Base-by-base conservation (phyloP, 176 grass and related monocot species). In the Carex scoparia region DNA sequence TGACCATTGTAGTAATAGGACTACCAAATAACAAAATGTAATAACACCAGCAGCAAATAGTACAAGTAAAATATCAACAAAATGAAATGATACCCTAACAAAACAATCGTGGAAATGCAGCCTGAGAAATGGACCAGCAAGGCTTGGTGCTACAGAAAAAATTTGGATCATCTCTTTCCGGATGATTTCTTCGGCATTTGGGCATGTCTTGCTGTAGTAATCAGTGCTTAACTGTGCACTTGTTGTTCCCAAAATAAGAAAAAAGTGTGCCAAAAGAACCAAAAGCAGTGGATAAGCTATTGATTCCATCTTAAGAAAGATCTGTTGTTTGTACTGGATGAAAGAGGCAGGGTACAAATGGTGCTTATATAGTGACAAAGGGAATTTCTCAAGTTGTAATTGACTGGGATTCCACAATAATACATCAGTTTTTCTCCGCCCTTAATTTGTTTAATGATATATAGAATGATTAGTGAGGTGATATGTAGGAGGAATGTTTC, bases 51-150 rank as follows among this genome's bases (percentile, higher is more conserved):
- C 10, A 56, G 31, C 23, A 33, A 54, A 79, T 10, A n/a, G 42
- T 79, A 4, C 1, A 78, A 55, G 14, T 63, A 10, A 49, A 78
- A 78, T 65, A 18, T 31, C 15, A 23, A 60, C 10, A 37, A 61
- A 31, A 13, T 31, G 64, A 87, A 16, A 51, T 31, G 15, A 69
- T 85, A 89, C 87, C 87, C 63, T 37, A 48, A 85, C 58, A 23
- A 96, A 90, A 86, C 89, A 96, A 80, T 96, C 94, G 0, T 89
- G 89, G 86, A 92, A 93, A 84, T 93, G 90, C 51, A 93, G 85
- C 49, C 87, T 88, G 51, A 96, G 87, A 40, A 93, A 53, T 7
- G 91, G 16, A 44, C 66, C 84, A 46, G 88, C 85, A 1, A 97
- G 76, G 4, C 86, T 91, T 1, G 88, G 92, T 15, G 91, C 87